Base-by-base conservation (phyloP, 2,329 filamentous ascomycete genomes). In the Fusarium sp. region DNA sequence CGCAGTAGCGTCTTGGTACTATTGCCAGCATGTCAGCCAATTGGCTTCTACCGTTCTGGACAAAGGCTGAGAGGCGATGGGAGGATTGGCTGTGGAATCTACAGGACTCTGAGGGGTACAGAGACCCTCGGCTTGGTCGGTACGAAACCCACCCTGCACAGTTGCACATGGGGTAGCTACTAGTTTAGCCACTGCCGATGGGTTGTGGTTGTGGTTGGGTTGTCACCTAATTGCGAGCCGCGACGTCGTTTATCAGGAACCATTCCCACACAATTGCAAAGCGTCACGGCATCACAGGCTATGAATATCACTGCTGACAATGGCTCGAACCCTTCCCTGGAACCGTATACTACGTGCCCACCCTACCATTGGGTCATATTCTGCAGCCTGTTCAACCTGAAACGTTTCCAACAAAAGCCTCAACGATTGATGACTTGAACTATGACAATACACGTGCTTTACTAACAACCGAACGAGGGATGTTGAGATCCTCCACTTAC, bases 401-500 rank as follows among this genome's bases (percentile, higher is more conserved):
- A 59, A 57, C 58, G 42, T 38, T 62, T 50, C 54, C 49, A 44
- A 34, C 49, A 64, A 62, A 70, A 50, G 53, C 59, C 54, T 67
- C 57, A 59, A 46, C 33, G 45, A 40, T 55, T 19, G 28, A 43
- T 38, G 40, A 42, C 51, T 54, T 45, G 40, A 54, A 46, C 60
- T 50, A 63, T 60, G 31, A 22, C 43, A 64, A 43, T 55, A 52
- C 33, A 47, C 28, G 47, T 46, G 33, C 26, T 59, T 61, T 57
- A 45, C 61, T 60, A 53, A 50, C 45, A 62, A 38, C 56, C 47
- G 55, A 57, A 58, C 46, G 33, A 65, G 47, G 39, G 56, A 62
- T 40, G 50, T 61, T 34, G 45, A 60, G 53, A 65, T 65, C 70
- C 67, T 70, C 71, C 68, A 68, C 62, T 54, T 57, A 34, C 49